A percentile compares a stretch with the other conserved stretches of the same genome.
phyloP scores from a whole-genome alignment of 176 grass and related monocot species.

The Metroxylon sagu region DNA sequence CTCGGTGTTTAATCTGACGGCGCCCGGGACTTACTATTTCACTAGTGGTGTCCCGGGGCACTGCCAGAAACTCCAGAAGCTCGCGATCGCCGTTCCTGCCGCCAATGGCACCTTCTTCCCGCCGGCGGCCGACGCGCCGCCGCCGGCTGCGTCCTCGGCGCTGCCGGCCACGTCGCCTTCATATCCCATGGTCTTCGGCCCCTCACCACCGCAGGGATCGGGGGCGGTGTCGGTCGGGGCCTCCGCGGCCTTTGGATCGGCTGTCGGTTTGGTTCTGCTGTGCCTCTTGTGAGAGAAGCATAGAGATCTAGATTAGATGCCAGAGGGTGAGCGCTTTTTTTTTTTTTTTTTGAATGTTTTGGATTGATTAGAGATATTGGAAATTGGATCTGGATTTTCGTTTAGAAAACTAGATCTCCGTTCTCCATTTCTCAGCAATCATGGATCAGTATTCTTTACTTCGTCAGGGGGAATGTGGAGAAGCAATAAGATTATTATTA shows the following conservation, averaged over 20 bases:
- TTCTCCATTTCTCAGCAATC: no score
- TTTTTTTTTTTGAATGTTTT: no score
- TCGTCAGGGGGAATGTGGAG: no score
- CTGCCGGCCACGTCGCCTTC: slow-evolving; percentile 18
- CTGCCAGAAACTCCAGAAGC: slow-evolving; percentile 74
- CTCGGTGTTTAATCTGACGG: slow-evolving; percentile 74
- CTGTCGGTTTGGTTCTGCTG: neutral
- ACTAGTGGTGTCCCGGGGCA: slow-evolving; percentile 41
- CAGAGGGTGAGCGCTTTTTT: no score
- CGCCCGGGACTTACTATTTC: slow-evolving; percentile 51
- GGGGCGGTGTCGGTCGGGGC: neutral
- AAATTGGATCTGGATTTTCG: no score
- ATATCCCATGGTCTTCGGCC: slow-evolving; percentile 18
- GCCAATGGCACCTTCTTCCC: slow-evolving; percentile 50
- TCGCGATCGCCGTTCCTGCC: slow-evolving; percentile 55
- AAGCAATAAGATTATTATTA: no score
- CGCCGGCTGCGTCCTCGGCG: neutral
- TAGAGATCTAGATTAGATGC: no score
- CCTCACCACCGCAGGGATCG: slow-evolving; percentile 7
- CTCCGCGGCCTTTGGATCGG: neutral
- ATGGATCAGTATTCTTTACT: no score
- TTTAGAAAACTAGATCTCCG: no score
- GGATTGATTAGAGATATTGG: no score
- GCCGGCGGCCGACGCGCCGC: slow-evolving; percentile 15
- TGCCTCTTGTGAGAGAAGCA: neutral